Base-by-base conservation (phyloP, 345 rosid genomes). In the Aurinia saxatilis region DNA sequence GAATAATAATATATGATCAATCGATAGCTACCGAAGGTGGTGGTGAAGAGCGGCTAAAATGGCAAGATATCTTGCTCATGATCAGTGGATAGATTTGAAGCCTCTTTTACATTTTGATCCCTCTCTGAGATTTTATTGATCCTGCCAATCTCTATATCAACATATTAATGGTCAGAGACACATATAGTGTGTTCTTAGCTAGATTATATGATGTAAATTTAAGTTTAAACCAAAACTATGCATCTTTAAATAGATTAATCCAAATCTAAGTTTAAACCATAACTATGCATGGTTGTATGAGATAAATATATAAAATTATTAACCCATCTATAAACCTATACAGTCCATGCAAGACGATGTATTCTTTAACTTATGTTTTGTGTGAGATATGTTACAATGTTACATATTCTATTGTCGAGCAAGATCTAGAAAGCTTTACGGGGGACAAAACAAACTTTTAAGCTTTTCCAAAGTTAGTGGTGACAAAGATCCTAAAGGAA, bases 401-500 rank as follows among this genome's bases (percentile, higher is more conserved):
- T 2, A n/a, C n/a, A n/a, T n/a, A n/a, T n/a, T n/a, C 16, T 50
- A 33, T 42, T 12, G 23, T 15, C 16, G 15, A 50, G 23, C 47
- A 35, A 33, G 44, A 50, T 51, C 67, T 27, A 16, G 35, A 68
- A 51, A 68, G 33, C 6, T 51, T 34, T 68, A 47, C 47, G 60
- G 73, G 60, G 67, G 34, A 51, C 60, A 50, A 51, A 49, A 34
- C 47, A 37, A 42, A 51, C 61, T 60, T 60, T 68, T 39, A 23
- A 30, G 55, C 67, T 68, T 51, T 68, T 35, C 54, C 61, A 45
- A 69, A 69, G 68, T 31, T 45, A 53, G 49, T 53, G 63, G 55
- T 69, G 73, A 53, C 68, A 61, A 63, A 42, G 42, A 53, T 53
- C 63, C 67, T 69, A 60, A 61, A 53, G 60, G 50, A 46, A 44